Conservation (phyloP, 2,329 filamentous ascomycete genomes). For the Fusarium nurragi region DNA sequence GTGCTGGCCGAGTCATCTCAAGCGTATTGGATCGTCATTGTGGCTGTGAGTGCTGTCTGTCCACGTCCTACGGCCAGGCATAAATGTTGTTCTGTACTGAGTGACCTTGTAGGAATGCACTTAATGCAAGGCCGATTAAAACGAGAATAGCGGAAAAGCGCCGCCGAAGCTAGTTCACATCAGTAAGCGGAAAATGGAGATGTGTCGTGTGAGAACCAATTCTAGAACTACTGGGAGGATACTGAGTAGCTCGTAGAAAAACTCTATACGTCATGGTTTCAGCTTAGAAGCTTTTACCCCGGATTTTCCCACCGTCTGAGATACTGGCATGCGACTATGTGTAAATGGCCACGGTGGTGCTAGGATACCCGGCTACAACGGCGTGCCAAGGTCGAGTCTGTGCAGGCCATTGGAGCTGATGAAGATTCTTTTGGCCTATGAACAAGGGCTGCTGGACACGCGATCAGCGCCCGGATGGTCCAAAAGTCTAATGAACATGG, state of each 20-base stretch:
- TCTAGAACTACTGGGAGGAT: not conserved
- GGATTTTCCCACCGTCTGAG: not conserved
- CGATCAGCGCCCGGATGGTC: not conserved
- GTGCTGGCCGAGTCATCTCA: not conserved
- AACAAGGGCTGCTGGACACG: not conserved
- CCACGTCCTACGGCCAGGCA: too few relatives aligned
- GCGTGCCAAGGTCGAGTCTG: not conserved
- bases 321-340: not conserved
- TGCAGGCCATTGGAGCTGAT: not conserved
- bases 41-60: not conserved
- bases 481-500: not conserved
- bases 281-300: not conserved
- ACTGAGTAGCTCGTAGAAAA: not conserved
- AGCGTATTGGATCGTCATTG: not conserved
- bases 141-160: too few relatives aligned
- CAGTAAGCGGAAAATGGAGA: too few relatives aligned
- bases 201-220: not conserved
- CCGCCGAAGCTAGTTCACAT: too few relatives aligned
- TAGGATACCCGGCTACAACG: conserved; percentile 12
- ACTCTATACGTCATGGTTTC: not conserved
- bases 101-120: too few relatives aligned
- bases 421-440: not conserved
- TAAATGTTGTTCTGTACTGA: too few relatives aligned
- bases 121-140: too few relatives aligned
- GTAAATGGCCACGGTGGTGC: conserved; percentile 9